These are phyloP conservation scores for Forsythia viridissima DNA, from an alignment of 257 asterid genomes.

Conservation along the genomic window DNA sequence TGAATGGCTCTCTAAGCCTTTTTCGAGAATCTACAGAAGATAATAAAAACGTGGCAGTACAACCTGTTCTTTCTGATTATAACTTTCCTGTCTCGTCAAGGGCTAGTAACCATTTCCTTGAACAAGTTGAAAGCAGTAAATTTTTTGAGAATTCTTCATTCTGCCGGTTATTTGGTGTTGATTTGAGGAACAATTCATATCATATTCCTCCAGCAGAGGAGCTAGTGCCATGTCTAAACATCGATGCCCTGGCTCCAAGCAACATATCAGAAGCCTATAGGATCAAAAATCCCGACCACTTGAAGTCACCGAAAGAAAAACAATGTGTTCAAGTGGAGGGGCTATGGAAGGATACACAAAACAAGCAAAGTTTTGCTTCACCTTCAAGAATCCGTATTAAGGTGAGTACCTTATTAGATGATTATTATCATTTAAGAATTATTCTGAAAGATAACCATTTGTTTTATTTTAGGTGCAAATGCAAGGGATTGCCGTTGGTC, in stretches of 20 bases:
- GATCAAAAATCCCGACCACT: conserved; percentile 21
- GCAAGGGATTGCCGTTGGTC: conserved; percentile 85
- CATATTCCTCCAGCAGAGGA: conserved; percentile 27
- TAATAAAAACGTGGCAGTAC: conserved; percentile 30
- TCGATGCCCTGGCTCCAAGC: background rate
- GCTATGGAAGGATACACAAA: conserved; percentile 37
- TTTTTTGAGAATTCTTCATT: conserved; percentile 40
- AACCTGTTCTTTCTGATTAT: conserved; percentile 34
- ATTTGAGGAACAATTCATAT: conserved; percentile 55
- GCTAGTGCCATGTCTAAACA: conserved; percentile 23
- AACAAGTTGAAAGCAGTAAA: conserved; percentile 40
- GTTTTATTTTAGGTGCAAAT: conserved; percentile 63
- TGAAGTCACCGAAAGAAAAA: conserved; percentile 40
- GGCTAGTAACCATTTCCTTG: conserved; percentile 37
- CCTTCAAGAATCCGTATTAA: conserved; percentile 76
- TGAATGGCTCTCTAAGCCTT: conserved; percentile 39
- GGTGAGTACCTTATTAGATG: conserved; percentile 22
- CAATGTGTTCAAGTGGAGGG: conserved; percentile 31
- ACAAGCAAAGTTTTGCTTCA: conserved; percentile 32
- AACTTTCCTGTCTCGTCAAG: conserved; percentile 51
- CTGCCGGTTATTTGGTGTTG: conserved; percentile 71
- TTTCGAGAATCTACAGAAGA: conserved; percentile 52
- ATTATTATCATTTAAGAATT: no score
- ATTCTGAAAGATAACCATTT: background rate
- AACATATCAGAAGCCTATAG: background rate